Conservation (phyloP, 345 rosid species). For the Arabidopsis suecica region DNA sequence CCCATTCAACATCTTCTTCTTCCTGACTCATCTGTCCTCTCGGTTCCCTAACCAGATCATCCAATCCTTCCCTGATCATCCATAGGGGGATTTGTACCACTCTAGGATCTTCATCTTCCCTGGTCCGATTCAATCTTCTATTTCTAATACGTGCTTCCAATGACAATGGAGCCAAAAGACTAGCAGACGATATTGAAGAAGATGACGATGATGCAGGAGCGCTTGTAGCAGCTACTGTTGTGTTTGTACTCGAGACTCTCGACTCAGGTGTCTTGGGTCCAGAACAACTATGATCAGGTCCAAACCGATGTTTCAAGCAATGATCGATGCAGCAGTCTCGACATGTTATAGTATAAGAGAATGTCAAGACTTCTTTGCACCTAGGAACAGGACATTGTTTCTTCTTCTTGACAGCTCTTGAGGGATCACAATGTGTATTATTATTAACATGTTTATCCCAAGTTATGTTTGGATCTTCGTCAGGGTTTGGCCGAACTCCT, state of each 20-base stretch:
- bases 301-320: constrained; percentile 95
- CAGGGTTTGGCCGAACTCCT: constrained; percentile 81
- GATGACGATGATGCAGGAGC: constrained; percentile 46
- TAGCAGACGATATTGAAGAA: constrained; percentile 69
- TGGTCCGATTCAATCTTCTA: too few relatives aligned
- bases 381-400: constrained; percentile 81
- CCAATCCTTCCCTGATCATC: too few relatives aligned
- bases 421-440: constrained; percentile 77
- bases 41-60: too few relatives aligned
- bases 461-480: constrained; percentile 80
- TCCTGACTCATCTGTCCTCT: too few relatives aligned
- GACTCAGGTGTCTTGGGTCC: constrained; percentile 72
- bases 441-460: constrained; percentile 84
- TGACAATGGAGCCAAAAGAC: constrained; percentile 67
- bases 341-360: constrained; percentile 90
- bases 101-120: too few relatives aligned
- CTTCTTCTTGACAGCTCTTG: constrained; percentile 79
- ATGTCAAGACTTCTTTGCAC: constrained; percentile 76
- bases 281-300: constrained; percentile 81
- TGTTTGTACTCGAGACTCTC: constrained; percentile 59
- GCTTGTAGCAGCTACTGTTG: constrained; percentile 48
- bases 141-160: constrained; percentile 65
- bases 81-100: too few relatives aligned
- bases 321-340: constrained; percentile 82
- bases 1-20: too few relatives aligned